These are phyloP conservation scores for Cinchona pubescens DNA, from an alignment of 257 asterid genomes.

Conservation along the genomic window DNA sequence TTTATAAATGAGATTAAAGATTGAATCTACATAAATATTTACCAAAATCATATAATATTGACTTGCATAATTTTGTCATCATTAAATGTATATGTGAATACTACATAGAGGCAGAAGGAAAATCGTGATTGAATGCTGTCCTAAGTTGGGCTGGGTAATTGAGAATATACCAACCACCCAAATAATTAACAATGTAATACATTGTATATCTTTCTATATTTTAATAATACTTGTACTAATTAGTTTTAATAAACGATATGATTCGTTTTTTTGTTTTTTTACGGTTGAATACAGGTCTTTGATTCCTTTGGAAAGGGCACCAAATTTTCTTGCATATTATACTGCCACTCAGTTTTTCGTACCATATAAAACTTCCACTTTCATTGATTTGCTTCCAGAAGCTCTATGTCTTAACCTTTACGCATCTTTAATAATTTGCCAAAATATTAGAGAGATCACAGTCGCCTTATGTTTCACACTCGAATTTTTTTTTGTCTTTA, in stretches of 20 bases:
- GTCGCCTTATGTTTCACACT: background rate
- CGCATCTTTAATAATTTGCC: background rate
- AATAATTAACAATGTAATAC: background rate
- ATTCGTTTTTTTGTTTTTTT: background rate
- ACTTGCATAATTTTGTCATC: background rate
- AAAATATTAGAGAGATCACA: background rate
- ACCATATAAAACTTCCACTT: background rate
- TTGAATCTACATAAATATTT: too few relatives aligned
- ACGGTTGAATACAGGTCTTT: background rate
- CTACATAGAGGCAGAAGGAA: background rate
- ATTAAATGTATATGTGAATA: background rate
- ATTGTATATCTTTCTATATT: background rate
- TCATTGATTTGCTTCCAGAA: background rate
- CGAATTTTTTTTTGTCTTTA: too few relatives aligned
- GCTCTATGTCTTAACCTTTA: background rate
- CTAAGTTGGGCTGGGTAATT: slow-evolving; percentile 4
- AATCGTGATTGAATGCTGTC: background rate
- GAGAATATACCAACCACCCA: slow-evolving; percentile 5
- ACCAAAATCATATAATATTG: too few relatives aligned
- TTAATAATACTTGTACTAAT: background rate
- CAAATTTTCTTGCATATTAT: background rate
- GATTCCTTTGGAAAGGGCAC: too few relatives aligned
- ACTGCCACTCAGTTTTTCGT: background rate
- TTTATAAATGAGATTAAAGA: too few relatives aligned
- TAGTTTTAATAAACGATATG: too few relatives aligned